A percentile compares a stretch with the other conserved stretches of the same genome.
Conservation (phyloP, 371 early-diverging fungal genomes). For the Mortierella sp. region DNA sequence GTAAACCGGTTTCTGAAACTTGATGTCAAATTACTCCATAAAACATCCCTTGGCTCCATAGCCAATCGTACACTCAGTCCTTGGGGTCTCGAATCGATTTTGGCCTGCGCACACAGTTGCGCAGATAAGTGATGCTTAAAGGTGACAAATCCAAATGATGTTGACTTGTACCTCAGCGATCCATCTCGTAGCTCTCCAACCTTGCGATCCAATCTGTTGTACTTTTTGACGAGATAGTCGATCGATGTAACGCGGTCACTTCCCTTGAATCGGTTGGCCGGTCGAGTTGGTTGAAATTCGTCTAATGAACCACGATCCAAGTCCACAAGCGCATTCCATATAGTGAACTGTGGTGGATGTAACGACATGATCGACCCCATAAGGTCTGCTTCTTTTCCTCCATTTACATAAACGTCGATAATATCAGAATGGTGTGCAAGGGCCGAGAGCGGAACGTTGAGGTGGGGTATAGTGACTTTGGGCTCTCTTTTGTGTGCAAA, state of each 20-base stretch:
- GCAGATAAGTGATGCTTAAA: constrained; percentile 65
- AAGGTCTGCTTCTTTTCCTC: constrained; percentile 7
- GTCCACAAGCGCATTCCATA: constrained; percentile 37
- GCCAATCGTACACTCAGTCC: constrained; percentile 81
- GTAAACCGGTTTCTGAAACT: constrained; percentile 63
- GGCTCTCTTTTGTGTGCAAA: constrained; percentile 21
- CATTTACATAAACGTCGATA: constrained; percentile 45
- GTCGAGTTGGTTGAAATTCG: constrained; percentile 40
- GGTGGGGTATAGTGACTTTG: constrained; percentile 10
- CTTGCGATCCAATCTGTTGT: constrained; percentile 56
- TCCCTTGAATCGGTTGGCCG: constrained; percentile 43
- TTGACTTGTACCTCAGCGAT: constrained; percentile 62
- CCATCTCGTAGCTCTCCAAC: constrained; percentile 55
- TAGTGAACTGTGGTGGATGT: constrained; percentile 15
- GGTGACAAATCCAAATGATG: constrained; percentile 74
- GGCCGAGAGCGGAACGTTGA: constrained; percentile 50
- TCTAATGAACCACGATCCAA: constrained; percentile 34
- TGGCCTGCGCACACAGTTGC: constrained; percentile 73
- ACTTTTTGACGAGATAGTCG: constrained; percentile 58
- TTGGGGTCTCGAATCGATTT: constrained; percentile 75
- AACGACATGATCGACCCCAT: constrained; percentile 1
- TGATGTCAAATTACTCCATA: constrained; percentile 87
- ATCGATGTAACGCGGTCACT: constrained; percentile 52
- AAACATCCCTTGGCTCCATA: constrained; percentile 93
- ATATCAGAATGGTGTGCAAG: constrained; percentile 48